Percentiles rank a stretch among this genome's conserved stretches.
Conservation (phyloP, 2,329 filamentous ascomycete species). For the Ascochyta koolunga region DNA sequence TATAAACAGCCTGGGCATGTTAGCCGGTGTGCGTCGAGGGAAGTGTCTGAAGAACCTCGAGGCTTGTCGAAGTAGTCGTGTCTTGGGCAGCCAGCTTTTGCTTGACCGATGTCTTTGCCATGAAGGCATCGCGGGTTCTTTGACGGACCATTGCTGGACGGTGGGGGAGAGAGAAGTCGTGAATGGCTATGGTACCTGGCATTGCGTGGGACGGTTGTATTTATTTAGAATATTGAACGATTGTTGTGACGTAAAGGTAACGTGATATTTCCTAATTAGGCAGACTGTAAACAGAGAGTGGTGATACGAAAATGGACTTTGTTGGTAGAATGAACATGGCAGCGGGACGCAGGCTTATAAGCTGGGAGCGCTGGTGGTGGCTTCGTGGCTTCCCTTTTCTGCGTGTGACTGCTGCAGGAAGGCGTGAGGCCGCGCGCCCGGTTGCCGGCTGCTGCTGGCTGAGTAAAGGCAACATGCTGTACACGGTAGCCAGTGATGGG, state of each 20-base stretch:
- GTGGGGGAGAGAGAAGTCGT: not conserved
- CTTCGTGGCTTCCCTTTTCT: not conserved
- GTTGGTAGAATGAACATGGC: not conserved
- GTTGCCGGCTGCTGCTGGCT: not conserved
- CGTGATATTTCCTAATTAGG: constrained; percentile 11
- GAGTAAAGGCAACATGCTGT: constrained; percentile 7
- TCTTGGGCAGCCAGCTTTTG: constrained; percentile 25
- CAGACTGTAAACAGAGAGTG: not conserved
- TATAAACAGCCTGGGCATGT: constrained; percentile 54
- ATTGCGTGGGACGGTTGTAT: constrained; percentile 3
- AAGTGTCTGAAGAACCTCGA: constrained; percentile 20
- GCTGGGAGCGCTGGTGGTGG: not conserved
- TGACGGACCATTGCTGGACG: constrained; percentile 26
- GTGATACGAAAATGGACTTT: not conserved
- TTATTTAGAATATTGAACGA: constrained; percentile 5
- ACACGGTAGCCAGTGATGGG: constrained; percentile 16
- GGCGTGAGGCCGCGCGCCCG: constrained; percentile 9
- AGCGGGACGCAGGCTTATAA: not conserved
- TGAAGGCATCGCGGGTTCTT: constrained; percentile 34
- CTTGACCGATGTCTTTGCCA: constrained; percentile 31
- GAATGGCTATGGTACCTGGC: not conserved
- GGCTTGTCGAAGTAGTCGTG: constrained; percentile 16
- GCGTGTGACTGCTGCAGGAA: constrained; percentile 1
- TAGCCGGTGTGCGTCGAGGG: not conserved
- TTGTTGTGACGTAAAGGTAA: constrained; percentile 14